Evolutionary conservation across 768 basidiomycete genomes (phyloP).

Genomic region (Clavulina sp.): DNA sequence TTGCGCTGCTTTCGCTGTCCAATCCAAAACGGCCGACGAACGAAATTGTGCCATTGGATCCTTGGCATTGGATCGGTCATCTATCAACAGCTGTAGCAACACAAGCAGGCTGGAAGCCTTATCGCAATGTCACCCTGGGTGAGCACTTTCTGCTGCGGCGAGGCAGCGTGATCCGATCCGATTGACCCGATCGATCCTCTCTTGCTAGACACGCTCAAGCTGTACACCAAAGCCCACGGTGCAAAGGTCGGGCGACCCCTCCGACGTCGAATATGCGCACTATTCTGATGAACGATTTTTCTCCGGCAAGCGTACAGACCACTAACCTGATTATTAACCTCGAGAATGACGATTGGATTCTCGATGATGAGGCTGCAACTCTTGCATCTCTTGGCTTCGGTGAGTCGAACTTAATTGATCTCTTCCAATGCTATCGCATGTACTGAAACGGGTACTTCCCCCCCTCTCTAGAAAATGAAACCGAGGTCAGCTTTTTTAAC

Average conservation of each 20-base stretch:
- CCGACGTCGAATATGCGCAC: neutral
- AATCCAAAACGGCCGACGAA: too few relatives aligned
- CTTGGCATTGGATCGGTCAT: neutral
- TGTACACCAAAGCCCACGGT: slow-evolving; percentile 90
- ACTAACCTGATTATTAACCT: slow-evolving; percentile 97
- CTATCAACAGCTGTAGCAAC: slow-evolving; percentile 46
- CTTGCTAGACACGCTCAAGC: slow-evolving; percentile 67
- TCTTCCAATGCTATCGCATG: neutral
- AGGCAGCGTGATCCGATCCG: neutral
- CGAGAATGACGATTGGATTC: slow-evolving; percentile 87
- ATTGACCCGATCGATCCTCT: neutral
- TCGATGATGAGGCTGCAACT: slow-evolving; percentile 43
- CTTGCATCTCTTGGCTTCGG: slow-evolving; percentile 65
- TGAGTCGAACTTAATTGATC: slow-evolving; percentile 23
- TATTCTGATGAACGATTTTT: neutral
- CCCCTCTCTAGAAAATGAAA: slow-evolving; percentile 65
- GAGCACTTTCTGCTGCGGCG: slow-evolving; percentile 13
- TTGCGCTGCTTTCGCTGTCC: too few relatives aligned
- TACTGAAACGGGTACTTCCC: neutral
- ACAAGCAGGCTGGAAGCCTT: slow-evolving; percentile 76
- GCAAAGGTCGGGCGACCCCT: slow-evolving; percentile 47
- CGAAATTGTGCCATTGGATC: neutral
- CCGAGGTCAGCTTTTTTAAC: slow-evolving; percentile 87
- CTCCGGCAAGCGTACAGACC: slow-evolving; percentile 34
- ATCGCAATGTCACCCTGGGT: slow-evolving; percentile 58